These are phyloP conservation scores for Phytopythium montanum DNA, from an alignment of 352 stramenopile species.

Conservation along the genomic window DNA sequence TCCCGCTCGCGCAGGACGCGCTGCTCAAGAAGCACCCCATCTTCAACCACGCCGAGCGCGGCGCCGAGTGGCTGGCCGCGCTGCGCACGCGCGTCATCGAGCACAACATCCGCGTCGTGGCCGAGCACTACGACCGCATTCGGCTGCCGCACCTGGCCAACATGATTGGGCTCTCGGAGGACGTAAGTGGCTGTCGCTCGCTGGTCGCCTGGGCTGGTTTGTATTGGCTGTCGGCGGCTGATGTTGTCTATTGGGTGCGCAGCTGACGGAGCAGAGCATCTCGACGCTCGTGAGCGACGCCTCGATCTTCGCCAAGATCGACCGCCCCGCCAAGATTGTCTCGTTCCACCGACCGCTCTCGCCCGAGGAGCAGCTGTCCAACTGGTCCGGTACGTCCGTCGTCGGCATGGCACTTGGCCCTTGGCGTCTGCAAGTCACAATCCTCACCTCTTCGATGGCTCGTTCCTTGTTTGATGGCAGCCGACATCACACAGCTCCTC, in stretches of 20 bases:
- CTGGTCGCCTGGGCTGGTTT: background rate
- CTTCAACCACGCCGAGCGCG: conserved; percentile 73
- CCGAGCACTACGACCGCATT: conserved; percentile 96
- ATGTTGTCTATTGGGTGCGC: conserved; percentile 5
- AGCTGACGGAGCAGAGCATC: conserved; percentile 77
- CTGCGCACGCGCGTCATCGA: conserved; percentile 94
- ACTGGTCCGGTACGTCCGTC: conserved; percentile 87
- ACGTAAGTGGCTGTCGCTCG: conserved; percentile 47
- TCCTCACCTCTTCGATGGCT: background rate
- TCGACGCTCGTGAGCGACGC: conserved; percentile 92
- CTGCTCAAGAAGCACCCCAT: conserved; percentile 81
- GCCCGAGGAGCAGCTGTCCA: conserved; percentile 92
- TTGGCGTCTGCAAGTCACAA: background rate
- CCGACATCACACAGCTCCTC: conserved; percentile 95
- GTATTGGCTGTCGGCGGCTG: background rate
- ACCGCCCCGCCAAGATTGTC: conserved; percentile 96
- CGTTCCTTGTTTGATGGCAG: conserved; percentile 14
- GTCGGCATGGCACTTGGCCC: background rate
- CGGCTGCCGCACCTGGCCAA: conserved; percentile 89
- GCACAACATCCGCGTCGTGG: conserved; percentile 96
- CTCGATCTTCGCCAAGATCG: conserved; percentile 96
- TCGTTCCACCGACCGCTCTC: conserved; percentile 90
- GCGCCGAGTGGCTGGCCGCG: conserved; percentile 81
- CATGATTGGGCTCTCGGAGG: conserved; percentile 91
- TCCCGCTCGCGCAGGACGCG: conserved; percentile 89